phyloP scores from a whole-genome alignment of 2,329 filamentous ascomycete genomes.

The Coniochaeta sp. region DNA sequence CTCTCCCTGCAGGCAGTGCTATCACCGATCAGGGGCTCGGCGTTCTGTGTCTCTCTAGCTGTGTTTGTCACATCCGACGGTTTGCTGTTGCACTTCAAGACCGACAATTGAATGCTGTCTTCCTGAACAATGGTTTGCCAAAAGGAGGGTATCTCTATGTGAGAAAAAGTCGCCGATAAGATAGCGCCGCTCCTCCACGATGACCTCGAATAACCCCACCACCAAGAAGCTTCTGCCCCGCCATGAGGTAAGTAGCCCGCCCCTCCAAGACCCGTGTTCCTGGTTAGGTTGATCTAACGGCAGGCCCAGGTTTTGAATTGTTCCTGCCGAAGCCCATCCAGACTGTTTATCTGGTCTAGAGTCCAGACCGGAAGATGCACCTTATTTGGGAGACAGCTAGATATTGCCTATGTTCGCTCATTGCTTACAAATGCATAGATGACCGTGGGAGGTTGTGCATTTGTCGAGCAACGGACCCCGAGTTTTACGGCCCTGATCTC shows the following conservation, averaged over 20 bases:
- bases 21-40: background rate
- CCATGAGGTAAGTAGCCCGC: background rate
- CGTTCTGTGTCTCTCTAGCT: background rate
- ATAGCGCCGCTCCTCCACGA: background rate
- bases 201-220: background rate
- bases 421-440: too few relatives aligned
- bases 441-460: too few relatives aligned
- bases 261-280: background rate
- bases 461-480: too few relatives aligned
- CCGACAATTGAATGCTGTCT: too few relatives aligned
- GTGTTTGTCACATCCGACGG: too few relatives aligned
- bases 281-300: background rate
- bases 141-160: too few relatives aligned
- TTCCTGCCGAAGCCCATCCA: background rate
- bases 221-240: background rate
- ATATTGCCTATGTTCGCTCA: background rate
- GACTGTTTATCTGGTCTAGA: too few relatives aligned
- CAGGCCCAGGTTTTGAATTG: background rate
- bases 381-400: background rate
- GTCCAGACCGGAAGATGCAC: background rate
- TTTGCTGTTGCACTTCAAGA: too few relatives aligned
- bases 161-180: background rate
- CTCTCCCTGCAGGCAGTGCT: background rate
- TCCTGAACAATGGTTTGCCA: too few relatives aligned
- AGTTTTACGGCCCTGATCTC: too few relatives aligned